Evolutionary conservation across 306 rosid genomes (phyloP), one percentile per base, ranked within the genome.

Genomic region (Glycyrrhiza uralensis): DNA sequence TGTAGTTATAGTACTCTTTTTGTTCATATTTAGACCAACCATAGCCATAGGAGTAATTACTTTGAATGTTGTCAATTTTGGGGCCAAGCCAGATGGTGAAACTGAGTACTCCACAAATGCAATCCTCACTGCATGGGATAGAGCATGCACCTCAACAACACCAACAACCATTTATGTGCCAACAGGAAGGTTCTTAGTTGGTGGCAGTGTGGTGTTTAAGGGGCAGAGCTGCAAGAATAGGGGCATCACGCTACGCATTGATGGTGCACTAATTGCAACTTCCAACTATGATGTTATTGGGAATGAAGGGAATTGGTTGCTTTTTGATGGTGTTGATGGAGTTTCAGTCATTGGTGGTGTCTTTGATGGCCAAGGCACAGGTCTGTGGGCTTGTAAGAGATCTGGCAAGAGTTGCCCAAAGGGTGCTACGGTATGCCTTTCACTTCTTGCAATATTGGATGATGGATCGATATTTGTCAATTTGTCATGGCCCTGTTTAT

Each of bases 371-470:
- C 80, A 79, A 77, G 92, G 92, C 18, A 54, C 39, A 12, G 59
- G 22, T 9, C 58, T 88, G 23, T 88, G 92, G 90, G 76, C 41
- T 41, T 83, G 87, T 74, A 88, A 88, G 62, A 39, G 56, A 46
- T 85, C 87, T 5, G 66, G 71, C 62, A 61, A 59, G 20, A 59
- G 63, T 47, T 87, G 92, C 50, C 89, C 87, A 14, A 64, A 0
- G 7, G 89, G 92, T 69, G 86, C 86, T 23, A 75, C 89, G 73
- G 89, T 87, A 75, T 3, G 66, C 3, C 0, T 22, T 7, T 9
- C 5, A 1, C n/a, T 28, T 18, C 13, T 56, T 29, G 4, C 42
- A 36, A n/a, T n/a, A 36, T 36, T 36, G 29, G 7, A 54, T 35
- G 24, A n/a, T n/a, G n/a, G n/a, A n/a, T n/a, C n/a, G n/a, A n/a